phyloP scores from a whole-genome alignment of 1,139 yeast species.

The Hyphopichia wangnamkhiaoensis region DNA sequence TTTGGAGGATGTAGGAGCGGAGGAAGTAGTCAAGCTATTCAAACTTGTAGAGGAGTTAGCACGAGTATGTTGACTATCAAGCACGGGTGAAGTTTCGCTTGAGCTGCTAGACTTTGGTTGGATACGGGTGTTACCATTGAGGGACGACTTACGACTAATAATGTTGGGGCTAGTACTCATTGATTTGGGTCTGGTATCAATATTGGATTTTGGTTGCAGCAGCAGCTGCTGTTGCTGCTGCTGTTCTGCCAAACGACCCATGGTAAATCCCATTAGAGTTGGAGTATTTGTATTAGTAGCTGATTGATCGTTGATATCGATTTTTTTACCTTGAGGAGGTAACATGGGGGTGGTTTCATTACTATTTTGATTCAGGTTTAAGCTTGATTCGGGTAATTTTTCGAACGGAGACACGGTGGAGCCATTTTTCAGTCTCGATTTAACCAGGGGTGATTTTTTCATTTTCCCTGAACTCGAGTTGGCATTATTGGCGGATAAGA shows the following conservation, averaged over 20 bases:
- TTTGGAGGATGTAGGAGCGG: slow-evolving; percentile 6
- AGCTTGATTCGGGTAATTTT: slow-evolving; percentile 38
- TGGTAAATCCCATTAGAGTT: slow-evolving; percentile 48
- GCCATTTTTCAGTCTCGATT: slow-evolving; percentile 11
- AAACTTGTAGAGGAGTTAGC: slow-evolving; percentile 3
- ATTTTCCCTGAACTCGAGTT: slow-evolving; percentile 9
- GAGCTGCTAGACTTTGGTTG: slow-evolving; percentile 17
- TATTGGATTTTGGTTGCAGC: slow-evolving; percentile 9
- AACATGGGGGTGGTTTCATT: slow-evolving; percentile 35
- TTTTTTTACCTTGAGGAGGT: slow-evolving; percentile 37
- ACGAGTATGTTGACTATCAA: slow-evolving; percentile 6
- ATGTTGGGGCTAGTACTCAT: neutral
- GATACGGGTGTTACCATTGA: slow-evolving; percentile 9
- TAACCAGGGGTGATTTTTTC: slow-evolving; percentile 20
- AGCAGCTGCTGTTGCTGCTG: slow-evolving; percentile 28
- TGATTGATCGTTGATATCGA: slow-evolving; percentile 16
- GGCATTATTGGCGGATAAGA: slow-evolving; percentile 29
- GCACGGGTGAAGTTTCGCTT: slow-evolving; percentile 18
- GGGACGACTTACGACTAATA: neutral
- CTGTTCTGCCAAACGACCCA: slow-evolving; percentile 49
- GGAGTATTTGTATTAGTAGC: slow-evolving; percentile 16
- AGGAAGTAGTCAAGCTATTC: slow-evolving; percentile 1
- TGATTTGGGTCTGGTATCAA: neutral
- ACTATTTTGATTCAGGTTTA: slow-evolving; percentile 17
- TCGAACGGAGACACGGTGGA: slow-evolving; percentile 24